phyloP scores from a whole-genome alignment of 768 basidiomycete species.

The Cystobasidiopsis lactophilus region DNA sequence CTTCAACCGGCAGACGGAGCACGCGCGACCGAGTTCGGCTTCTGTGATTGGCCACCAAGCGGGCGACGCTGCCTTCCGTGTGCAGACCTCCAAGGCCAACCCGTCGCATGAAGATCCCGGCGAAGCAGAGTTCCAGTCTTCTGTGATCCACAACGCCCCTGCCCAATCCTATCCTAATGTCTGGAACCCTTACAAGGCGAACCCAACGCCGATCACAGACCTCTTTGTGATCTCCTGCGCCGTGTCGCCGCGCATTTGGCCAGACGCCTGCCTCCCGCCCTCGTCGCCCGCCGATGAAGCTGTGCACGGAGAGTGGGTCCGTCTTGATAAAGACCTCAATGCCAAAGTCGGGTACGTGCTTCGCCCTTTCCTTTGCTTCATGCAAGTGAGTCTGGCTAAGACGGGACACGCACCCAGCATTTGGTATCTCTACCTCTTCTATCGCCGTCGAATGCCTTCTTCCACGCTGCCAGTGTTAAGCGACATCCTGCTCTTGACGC shows the following conservation, averaged over 20 bases:
- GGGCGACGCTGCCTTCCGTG: too few relatives aligned
- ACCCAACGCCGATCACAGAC: conserved; percentile 11
- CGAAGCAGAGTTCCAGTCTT: too few relatives aligned
- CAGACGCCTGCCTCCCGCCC: conserved; percentile 14
- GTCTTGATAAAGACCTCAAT: conserved; percentile 62
- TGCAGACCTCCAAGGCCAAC: too few relatives aligned
- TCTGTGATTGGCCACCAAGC: too few relatives aligned
- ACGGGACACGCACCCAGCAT: too few relatives aligned
- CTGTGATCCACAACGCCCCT: too few relatives aligned
- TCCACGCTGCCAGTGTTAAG: neutral
- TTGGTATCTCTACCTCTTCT: conserved; percentile 37
- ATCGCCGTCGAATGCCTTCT: neutral
- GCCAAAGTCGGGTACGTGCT: conserved; percentile 32
- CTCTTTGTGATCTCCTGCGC: conserved; percentile 3
- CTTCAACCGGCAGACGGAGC: too few relatives aligned
- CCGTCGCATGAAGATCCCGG: too few relatives aligned
- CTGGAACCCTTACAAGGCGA: conserved; percentile 7
- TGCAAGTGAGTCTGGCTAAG: too few relatives aligned
- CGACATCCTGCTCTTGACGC: neutral
- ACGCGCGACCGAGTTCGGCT: too few relatives aligned
- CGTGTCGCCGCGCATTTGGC: too few relatives aligned
- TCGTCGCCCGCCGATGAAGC: conserved; percentile 17
- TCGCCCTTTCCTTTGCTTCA: too few relatives aligned
- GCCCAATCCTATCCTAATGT: neutral
- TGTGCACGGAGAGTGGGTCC: conserved; percentile 51